These are phyloP conservation scores for Phytophthora boehmeriae DNA, from an alignment of 352 stramenopile genomes.

Conservation along the genomic window DNA sequence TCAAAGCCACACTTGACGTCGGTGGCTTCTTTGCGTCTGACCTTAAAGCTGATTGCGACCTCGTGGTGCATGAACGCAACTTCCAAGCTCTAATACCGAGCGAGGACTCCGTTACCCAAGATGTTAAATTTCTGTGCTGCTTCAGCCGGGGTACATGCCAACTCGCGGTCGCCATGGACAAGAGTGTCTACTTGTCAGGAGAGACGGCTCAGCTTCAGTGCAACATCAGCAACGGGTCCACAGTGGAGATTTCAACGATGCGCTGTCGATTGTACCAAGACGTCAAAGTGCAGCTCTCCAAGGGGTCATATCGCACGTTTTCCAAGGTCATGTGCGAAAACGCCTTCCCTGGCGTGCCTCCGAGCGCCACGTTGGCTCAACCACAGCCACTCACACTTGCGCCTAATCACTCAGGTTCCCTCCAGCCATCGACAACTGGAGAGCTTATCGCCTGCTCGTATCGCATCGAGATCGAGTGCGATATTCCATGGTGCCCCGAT, in stretches of 20 bases:
- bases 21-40: conserved; percentile 64
- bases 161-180: conserved; percentile 73
- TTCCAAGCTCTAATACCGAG: conserved; percentile 46
- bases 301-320: conserved; percentile 43
- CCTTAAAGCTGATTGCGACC: conserved; percentile 58
- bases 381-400: conserved; percentile 54
- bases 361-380: conserved; percentile 43
- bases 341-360: conserved; percentile 53
- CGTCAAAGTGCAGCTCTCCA: conserved; percentile 40
- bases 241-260: conserved; percentile 64
- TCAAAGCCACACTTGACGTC: conserved; percentile 75
- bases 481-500: conserved; percentile 70
- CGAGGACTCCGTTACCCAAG: conserved; percentile 61
- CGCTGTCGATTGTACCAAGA: conserved; percentile 62
- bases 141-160: conserved; percentile 59
- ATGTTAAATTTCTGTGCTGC: conserved; percentile 66
- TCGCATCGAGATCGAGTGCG: conserved; percentile 66
- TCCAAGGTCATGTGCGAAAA: conserved; percentile 44
- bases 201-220: conserved; percentile 68
- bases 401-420: conserved; percentile 25
- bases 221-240: conserved; percentile 64
- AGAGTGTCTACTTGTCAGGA: conserved; percentile 68
- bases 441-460: conserved; percentile 61
- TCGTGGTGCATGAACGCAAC: conserved; percentile 68
- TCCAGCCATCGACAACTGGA: conserved; percentile 57